Conservation (phyloP, 2,329 filamentous ascomycete genomes). For the Ceratocystis smalleyi region DNA sequence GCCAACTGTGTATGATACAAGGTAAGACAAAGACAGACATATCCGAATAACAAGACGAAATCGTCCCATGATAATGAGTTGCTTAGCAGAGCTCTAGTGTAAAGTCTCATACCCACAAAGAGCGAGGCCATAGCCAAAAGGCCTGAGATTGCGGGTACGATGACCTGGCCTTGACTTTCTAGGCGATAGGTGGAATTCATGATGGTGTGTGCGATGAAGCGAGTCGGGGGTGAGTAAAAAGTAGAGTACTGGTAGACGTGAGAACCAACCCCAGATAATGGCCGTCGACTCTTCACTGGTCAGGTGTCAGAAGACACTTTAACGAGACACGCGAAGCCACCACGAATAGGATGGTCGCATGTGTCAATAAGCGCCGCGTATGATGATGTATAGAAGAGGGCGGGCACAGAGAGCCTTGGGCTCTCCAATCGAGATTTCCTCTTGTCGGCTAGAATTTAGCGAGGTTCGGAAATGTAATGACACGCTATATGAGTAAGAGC, state of each 20-base stretch:
- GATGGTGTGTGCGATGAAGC: not conserved
- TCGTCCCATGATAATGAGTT: slow-evolving; percentile 14
- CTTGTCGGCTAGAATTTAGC: too few relatives aligned
- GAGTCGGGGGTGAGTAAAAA: not conserved
- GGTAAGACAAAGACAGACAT: slow-evolving; percentile 1
- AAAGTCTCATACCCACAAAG: slow-evolving; percentile 14
- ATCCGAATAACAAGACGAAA: slow-evolving; percentile 1
- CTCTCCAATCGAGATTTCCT: too few relatives aligned
- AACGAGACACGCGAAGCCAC: too few relatives aligned
- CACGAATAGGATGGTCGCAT: too few relatives aligned
- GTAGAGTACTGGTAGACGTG: not conserved
- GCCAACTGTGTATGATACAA: not conserved
- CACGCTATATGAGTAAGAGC: too few relatives aligned
- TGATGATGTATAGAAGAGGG: too few relatives aligned
- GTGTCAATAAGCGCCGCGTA: too few relatives aligned
- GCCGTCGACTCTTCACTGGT: too few relatives aligned
- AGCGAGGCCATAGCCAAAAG: slow-evolving; percentile 3
- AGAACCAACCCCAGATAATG: too few relatives aligned
- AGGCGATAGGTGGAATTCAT: not conserved
- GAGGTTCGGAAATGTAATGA: too few relatives aligned
- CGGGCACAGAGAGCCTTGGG: too few relatives aligned
- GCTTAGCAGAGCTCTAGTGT: slow-evolving; percentile 11
- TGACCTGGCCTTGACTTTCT: not conserved
- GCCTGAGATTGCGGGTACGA: slow-evolving; percentile 9
- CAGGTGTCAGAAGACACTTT: too few relatives aligned